Conservation (phyloP, 345 rosid genomes). For the Eucalyptus regnans region DNA sequence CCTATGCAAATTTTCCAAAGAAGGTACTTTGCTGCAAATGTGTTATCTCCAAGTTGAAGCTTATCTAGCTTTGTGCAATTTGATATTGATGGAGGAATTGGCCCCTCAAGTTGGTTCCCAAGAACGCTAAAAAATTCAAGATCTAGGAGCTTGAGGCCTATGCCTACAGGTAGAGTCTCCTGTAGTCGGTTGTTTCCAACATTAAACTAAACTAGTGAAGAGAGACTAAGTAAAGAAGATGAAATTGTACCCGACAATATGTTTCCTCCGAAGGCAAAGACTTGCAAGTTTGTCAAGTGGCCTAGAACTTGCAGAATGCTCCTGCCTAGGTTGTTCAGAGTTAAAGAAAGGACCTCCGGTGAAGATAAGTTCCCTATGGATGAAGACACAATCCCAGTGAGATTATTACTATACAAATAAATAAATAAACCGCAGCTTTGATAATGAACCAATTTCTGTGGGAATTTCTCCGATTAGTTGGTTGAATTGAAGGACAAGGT, state of each 20-base stretch:
- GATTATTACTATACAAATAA: background rate
- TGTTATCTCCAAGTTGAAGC: background rate
- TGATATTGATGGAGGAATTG: background rate
- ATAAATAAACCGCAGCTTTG: background rate
- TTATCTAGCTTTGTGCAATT: background rate
- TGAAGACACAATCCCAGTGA: background rate
- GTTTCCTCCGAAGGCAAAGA: background rate
- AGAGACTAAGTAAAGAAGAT: background rate
- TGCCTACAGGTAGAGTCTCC: background rate
- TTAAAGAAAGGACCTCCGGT: background rate
- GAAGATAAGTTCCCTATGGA: background rate
- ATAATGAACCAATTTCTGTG: background rate
- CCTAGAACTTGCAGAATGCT: background rate
- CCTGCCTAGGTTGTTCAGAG: background rate
- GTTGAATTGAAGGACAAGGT: background rate
- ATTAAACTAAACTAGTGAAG: rapidly evolving
- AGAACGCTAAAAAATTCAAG: background rate
- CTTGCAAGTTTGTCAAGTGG: background rate
- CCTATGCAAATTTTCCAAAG: background rate
- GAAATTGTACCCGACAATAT: background rate
- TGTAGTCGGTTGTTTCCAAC: background rate
- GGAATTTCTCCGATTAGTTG: background rate
- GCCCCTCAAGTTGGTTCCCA: background rate
- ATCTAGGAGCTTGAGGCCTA: background rate
- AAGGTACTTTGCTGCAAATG: background rate